These are phyloP conservation scores for Plasmodium malariae DNA, from an alignment of 169 alveolate genomes.

Conservation along the genomic window DNA sequence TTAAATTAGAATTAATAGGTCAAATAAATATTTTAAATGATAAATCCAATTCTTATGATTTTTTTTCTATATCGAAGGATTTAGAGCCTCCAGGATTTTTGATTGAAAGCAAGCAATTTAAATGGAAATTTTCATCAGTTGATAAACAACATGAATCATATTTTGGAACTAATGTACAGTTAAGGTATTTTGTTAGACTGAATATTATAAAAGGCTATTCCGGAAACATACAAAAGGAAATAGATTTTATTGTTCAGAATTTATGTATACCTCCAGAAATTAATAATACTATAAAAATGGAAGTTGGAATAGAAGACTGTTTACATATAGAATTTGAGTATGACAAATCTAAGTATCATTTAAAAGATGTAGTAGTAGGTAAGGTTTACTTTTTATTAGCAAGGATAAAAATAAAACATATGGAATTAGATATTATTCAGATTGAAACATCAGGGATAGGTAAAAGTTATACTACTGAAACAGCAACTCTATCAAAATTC, in stretches of 20 bases:
- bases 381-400: conserved; percentile 96
- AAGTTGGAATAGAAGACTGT: conserved; percentile 98
- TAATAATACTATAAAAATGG: conserved; percentile 95
- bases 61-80: conserved; percentile 96
- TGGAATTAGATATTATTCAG: conserved; percentile 92
- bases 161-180: conserved; percentile 95
- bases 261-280: conserved; percentile 91
- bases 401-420: conserved; percentile 97
- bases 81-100: conserved; percentile 97
- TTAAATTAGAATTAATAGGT: conserved; percentile 97
- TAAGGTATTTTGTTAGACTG: conserved; percentile 93
- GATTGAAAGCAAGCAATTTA: conserved; percentile 92
- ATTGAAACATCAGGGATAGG: conserved; percentile 81
- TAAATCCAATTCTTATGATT: conserved; percentile 92
- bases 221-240: conserved; percentile 91
- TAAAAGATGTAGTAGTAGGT: conserved; percentile 98
- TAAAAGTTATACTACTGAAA: conserved; percentile 90
- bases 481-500: conserved; percentile 96
- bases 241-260: conserved; percentile 96
- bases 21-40: conserved; percentile 94
- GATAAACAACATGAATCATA: conserved; percentile 98
- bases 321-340: conserved; percentile 96
- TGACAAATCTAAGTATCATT: conserved; percentile 95
- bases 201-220: conserved; percentile 94
- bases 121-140: conserved; percentile 95